These are phyloP conservation scores for Haberlea rhodopensis DNA, from an alignment of 257 asterid species.

Conservation along the genomic window DNA sequence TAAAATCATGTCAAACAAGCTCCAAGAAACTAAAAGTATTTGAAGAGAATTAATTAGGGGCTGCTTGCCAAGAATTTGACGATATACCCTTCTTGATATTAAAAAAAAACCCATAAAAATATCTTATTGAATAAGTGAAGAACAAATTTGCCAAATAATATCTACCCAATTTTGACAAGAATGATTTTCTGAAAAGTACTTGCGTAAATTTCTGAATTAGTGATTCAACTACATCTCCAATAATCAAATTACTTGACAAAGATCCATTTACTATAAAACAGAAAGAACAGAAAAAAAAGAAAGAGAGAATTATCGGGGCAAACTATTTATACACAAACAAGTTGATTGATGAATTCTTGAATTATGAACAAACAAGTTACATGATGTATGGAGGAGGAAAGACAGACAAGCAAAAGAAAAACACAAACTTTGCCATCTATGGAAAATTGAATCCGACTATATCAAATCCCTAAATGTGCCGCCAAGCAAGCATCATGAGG, in stretches of 20 bases:
- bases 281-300: neutral
- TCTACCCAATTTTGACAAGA: too few relatives aligned
- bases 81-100: too few relatives aligned
- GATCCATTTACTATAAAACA: too few relatives aligned
- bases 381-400: slow-evolving; percentile 15
- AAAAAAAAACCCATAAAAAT: too few relatives aligned
- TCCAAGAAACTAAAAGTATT: too few relatives aligned
- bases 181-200: too few relatives aligned
- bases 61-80: too few relatives aligned
- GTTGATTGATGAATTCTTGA: neutral
- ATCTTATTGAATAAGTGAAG: too few relatives aligned
- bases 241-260: neutral
- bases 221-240: neutral
- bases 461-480: slow-evolving; percentile 19
- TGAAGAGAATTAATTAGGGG: too few relatives aligned
- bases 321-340: neutral
- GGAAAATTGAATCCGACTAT: neutral
- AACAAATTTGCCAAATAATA: too few relatives aligned
- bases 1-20: neutral
- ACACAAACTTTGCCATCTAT: slow-evolving; percentile 15
- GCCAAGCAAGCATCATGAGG: slow-evolving; percentile 29
- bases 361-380: slow-evolving; percentile 23
- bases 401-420: neutral
- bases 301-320: neutral
- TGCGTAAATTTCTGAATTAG: neutral